Conservation (phyloP, 2,329 filamentous ascomycete genomes). For the Trichothecium sympodiale region DNA sequence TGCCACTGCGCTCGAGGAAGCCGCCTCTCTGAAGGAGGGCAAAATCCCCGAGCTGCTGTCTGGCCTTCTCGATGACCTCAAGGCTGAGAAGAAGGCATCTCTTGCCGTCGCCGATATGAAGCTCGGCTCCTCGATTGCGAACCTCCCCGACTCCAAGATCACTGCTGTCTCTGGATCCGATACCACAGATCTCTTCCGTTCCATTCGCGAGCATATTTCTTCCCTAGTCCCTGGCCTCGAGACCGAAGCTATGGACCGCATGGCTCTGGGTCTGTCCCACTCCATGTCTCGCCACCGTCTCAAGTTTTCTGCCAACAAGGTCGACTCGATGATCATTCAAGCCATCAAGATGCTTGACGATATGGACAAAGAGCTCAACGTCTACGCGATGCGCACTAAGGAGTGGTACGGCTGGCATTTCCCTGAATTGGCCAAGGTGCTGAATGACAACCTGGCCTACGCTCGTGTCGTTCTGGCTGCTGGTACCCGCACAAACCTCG, state of each 20-base stretch:
- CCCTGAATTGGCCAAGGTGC: constrained; percentile 92
- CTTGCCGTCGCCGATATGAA: constrained; percentile 90
- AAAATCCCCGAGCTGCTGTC: constrained; percentile 87
- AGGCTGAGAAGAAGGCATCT: constrained; percentile 95
- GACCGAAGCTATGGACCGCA: constrained; percentile 79
- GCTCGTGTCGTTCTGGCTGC: constrained; percentile 78
- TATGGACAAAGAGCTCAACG: constrained; percentile 96
- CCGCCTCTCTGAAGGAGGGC: constrained; percentile 77
- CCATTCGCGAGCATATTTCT: constrained; percentile 81
- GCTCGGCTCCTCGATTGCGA: constrained; percentile 82
- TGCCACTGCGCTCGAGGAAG: constrained; percentile 80
- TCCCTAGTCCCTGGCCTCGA: constrained; percentile 83
- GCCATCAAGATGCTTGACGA: constrained; percentile 90
- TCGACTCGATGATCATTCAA: constrained; percentile 99
- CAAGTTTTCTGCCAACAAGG: constrained; percentile 97
- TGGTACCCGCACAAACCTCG: constrained; percentile 76
- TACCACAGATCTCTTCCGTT: constrained; percentile 76
- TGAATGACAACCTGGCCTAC: constrained; percentile 95
- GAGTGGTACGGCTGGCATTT: constrained; percentile 99
- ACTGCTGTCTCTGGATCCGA: constrained; percentile 57
- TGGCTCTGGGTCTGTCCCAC: constrained; percentile 93
- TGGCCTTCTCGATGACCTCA: constrained; percentile 74
- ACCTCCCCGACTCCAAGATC: constrained; percentile 79
- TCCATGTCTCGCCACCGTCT: constrained; percentile 95
- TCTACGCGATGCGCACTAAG: constrained; percentile 97